Conservation (phyloP, 179 eudicot species). For the Spinacia oleracea region DNA sequence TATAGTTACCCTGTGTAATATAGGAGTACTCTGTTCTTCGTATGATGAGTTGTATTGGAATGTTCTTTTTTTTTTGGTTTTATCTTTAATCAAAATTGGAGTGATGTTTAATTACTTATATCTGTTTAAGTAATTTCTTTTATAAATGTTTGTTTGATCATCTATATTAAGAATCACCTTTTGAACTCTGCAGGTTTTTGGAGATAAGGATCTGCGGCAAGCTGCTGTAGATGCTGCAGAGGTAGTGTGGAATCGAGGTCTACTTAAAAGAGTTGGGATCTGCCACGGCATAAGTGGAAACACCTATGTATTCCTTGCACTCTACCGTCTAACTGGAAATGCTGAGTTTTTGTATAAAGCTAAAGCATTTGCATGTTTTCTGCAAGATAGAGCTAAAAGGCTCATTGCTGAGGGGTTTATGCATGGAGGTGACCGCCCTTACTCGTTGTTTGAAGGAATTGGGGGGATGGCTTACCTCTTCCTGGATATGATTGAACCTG, state of each 20-base stretch:
- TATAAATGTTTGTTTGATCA: background rate
- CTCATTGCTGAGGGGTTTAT: slow-evolving; percentile 66
- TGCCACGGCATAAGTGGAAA: slow-evolving; percentile 86
- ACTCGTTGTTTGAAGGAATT: slow-evolving; percentile 78
- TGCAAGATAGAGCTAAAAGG: slow-evolving; percentile 55
- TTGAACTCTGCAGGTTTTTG: slow-evolving; percentile 45
- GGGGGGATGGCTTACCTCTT: slow-evolving; percentile 83
- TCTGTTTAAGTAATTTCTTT: background rate
- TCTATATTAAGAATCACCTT: background rate
- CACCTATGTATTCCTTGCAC: slow-evolving; percentile 65
- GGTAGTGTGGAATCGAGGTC: slow-evolving; percentile 75
- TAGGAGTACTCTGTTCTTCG: too few relatives aligned
- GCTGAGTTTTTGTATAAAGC: slow-evolving; percentile 59
- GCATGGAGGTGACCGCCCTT: slow-evolving; percentile 75
- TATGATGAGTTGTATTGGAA: too few relatives aligned
- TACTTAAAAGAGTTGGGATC: slow-evolving; percentile 66
- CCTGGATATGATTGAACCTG: slow-evolving; percentile 63
- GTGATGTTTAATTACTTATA: background rate
- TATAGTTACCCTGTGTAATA: too few relatives aligned
- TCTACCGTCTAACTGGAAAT: slow-evolving; percentile 61
- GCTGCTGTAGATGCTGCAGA: slow-evolving; percentile 70
- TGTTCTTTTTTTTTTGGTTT: too few relatives aligned
- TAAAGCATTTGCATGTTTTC: slow-evolving; percentile 76
- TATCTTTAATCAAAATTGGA: too few relatives aligned
- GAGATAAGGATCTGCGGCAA: slow-evolving; percentile 54